Evolutionary conservation across 2,329 filamentous ascomycete genomes (phyloP), one percentile per base, ranked within the genome.

Genomic region (Volutella citrinella): DNA sequence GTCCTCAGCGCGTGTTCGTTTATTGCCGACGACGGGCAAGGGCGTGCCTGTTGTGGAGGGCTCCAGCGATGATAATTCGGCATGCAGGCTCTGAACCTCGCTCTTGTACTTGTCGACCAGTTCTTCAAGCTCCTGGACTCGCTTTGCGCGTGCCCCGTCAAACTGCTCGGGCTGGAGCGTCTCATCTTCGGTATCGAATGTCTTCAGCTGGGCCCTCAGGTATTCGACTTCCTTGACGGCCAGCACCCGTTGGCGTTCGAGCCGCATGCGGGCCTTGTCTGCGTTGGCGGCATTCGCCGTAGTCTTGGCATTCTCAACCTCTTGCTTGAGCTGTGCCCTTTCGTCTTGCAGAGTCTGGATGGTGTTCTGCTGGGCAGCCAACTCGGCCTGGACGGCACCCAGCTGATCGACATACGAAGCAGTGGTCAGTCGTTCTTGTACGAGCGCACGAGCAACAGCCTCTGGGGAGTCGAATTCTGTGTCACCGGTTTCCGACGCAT

Each of bases 221-320:
- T 95, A 95, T 48, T 96, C 90, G 1, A 93, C 87, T 58, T 98
- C 94, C 56, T 96, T 96, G 16, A 88, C 74, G 0, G 90, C 88
- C 7, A 98, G 74, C 1, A 76, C 78, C 38, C 87, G 85, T 57
- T 97, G 91, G 38, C 93, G 76, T 51, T 98, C 91, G 1, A 96
- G 67, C 19, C 93, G 78, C 33, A 84, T 68, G 26, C 80, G 82
- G 2, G 77, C 74, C 62, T 89, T 84, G 52, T 87, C 84, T 12
- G 70, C 68, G 14, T 66, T 72, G 2, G 64, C 54, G 6, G 69
- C 64, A 5, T 59, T 68, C 18, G 65, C 65, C 2, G 67, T 62
- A 4, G 66, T 61, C 52, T 82, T 86, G 10, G 84, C 63, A 44
- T 80, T 82, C 47, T 93, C 84, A 0, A 94, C 59, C 43, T 95